Evolutionary conservation across 495 filamentous ascomycete genomes (phyloP), one percentile per base, ranked within the genome.

Genomic region (Neurospora intermedia): DNA sequence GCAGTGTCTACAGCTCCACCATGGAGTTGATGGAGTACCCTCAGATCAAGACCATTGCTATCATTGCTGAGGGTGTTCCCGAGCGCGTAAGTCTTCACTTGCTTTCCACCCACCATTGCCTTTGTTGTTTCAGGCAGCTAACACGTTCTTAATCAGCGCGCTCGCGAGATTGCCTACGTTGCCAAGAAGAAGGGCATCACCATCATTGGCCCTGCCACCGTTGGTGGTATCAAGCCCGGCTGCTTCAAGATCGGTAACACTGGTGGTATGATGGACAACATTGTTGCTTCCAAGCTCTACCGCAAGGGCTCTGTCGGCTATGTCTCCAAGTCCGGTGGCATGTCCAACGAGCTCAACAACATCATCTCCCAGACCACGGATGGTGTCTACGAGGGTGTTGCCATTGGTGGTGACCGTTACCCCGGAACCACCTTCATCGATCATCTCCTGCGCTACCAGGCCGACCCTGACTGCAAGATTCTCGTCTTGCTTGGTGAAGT

Each of bases 181-280:
- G 96, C 96, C 70, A 87, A 94, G 85, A 94, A 97, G 89, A 99
- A 98, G 90, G 95, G 95, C 70, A 93, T 99, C 82, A 98, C 94
- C 79, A 99, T 99, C 84, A 97, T 99, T 80, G 96, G 96, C 72
- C 96, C 96, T 74, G 96, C 96, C 73, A 99, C 96, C 72, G 96
- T 99, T 75, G 96, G 96, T 89, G 96, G 96, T 80, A 98, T 99
- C 88, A 99, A 99, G 89, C 96, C 96, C 74, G 96, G 96, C 84
- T 91, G 92, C 80, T 99, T 92, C 90, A 99, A 98, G 90, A 99
- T 99, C 76, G 96, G 96, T 83, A 99, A 99, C 89, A 99, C 96
- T 75, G 96, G 96, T 89, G 96, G 96, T 84, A 99, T 99, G 96
- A 99, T 99, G 96, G 96, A 99, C 89, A 99, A 99, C 89, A 99